Evolutionary conservation across 345 rosid genomes (phyloP), one percentile per base, ranked within the genome.

Genomic region (Pseudoturritis turrita): DNA sequence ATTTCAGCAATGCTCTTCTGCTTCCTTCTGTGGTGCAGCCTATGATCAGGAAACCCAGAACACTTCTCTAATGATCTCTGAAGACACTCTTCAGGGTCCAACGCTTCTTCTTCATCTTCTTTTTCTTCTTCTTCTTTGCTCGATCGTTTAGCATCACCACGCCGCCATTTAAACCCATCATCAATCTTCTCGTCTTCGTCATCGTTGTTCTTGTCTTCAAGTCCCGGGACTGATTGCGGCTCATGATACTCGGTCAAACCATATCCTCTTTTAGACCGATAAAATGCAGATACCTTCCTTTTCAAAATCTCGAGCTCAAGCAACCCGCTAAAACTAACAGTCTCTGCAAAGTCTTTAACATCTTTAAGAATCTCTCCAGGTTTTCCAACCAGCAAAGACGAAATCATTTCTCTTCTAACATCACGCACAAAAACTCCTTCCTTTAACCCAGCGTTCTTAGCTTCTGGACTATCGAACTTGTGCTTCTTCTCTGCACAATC

Each of bases 1-100:
- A 94, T 87, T 50, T 89, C 91, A 72, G 96, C 88, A 75, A 94
- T 87, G 77, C 99, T 94, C 79, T 94, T 94, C 82, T 84, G 85
- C 73, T 91, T 89, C 77, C 85, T 80, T 53, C 78, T 80, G 61
- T 82, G 86, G 49, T 58, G 31, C 56, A 65, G 76, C 73, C 82
- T 74, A 75, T 71, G 81, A 40, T 76, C 82, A 10, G 83, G 72
- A 70, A 51, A 80, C 29, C 75, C 77, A 2, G 72, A 74, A 71
- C 89, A 79, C 31, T 57, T 66, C 65, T 61, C 82, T 62, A 81
- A 62, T 45, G 52, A 59, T 65, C 71, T 62, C 37, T 56, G 74
- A 50, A 43, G 7, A 45, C 65, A 37, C 65, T 55, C 79, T 44
- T 79, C 80, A 65, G 70, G 47, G 57, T 57, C 68, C 22, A 25